Percentiles rank a stretch among this genome's conserved stretches.
Evolutionary conservation across 1,139 yeast genomes (phyloP).

Genomic region (Sugiyamaella japonica): DNA sequence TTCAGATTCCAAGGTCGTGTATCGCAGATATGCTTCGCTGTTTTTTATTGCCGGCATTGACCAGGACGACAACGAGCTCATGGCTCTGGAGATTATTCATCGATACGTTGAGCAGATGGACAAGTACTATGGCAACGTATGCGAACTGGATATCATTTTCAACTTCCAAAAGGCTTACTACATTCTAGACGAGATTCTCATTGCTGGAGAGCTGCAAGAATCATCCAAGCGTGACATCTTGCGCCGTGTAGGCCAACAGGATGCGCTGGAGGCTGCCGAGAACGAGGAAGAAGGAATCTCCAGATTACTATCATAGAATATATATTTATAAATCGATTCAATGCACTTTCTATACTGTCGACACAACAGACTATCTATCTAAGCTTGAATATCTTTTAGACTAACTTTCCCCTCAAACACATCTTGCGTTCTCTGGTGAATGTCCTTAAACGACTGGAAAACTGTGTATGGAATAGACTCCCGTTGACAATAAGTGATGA

Average conservation of each 20-base stretch:
- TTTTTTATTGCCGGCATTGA: constrained; percentile 88
- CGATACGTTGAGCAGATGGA: constrained; percentile 97
- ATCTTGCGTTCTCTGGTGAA: constrained; percentile 54
- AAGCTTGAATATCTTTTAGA: constrained; percentile 32
- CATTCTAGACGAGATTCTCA: constrained; percentile 80
- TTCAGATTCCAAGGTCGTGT: constrained; percentile 76
- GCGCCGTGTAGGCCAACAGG: constrained; percentile 75
- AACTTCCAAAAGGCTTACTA: constrained; percentile 93
- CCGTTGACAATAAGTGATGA: constrained; percentile 76
- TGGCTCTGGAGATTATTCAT: constrained; percentile 84
- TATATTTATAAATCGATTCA: neutral
- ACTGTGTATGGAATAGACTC: constrained; percentile 84
- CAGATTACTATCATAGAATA: constrained; percentile 29
- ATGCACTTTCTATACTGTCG: neutral
- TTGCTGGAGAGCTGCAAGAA: constrained; percentile 83
- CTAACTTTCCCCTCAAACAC: constrained; percentile 49
- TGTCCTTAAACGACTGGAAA: constrained; percentile 74
- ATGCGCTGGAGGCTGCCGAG: constrained; percentile 67
- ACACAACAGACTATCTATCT: neutral
- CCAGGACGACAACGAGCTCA: constrained; percentile 79
- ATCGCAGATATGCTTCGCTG: constrained; percentile 88
- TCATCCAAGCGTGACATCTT: constrained; percentile 78
- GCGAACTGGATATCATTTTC: constrained; percentile 83
- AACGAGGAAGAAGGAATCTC: constrained; percentile 44
- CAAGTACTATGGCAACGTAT: constrained; percentile 92